Base-by-base conservation (phyloP, 2,329 filamentous ascomycete genomes). In the Chaetomium sp. region DNA sequence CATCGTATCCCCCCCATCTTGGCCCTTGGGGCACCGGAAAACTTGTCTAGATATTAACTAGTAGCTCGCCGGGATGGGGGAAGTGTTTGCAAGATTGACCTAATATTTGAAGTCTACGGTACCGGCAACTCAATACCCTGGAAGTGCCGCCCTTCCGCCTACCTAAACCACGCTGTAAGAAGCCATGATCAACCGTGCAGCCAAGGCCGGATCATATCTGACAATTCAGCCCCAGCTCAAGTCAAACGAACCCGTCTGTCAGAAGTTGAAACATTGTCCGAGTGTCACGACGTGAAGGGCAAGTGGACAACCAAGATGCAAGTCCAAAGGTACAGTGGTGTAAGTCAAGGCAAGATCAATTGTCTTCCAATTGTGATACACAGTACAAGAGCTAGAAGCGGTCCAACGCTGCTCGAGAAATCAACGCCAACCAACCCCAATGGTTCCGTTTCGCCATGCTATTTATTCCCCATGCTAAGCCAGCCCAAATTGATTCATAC, bases 401-500 rank as follows among this genome's bases (percentile, higher is more conserved):
- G 16, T 21, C 35, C 21, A 25, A 45, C 47, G 10, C 49, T n/a
- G 53, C 55, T 42, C 56, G 1, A 53, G 27, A 61, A 63, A 57
- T 49, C 65, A 63, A 57, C 57, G 49, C 61, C 25, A 53, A 38
- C 25, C 55, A 23, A 45, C 33, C 60, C 25, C 25, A 3, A 16
- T 10, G 50, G 35, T 51, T 45, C 63, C 51, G 31, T 58, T 51
- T 45, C 57, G 45, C 45, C 45, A 47, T 47, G 45, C 45, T 47
- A 47, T 47, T 23, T 51, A 45, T 61, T 57, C 63, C 60, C 64
- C 49, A 60, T 59, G 55, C 45, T 56, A 62, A 63, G 57, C 61
- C 57, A 29, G 47, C 53, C 54, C 54, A 57, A 54, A 54, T 57
- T 60, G 47, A 27, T 60, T 65, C 57, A 64, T 66, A 61, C 57